Percentiles rank a stretch among this genome's conserved stretches.
These are phyloP conservation scores for Rusavskia elegans DNA, from an alignment of 495 filamentous ascomycete species.

Conservation along the genomic window DNA sequence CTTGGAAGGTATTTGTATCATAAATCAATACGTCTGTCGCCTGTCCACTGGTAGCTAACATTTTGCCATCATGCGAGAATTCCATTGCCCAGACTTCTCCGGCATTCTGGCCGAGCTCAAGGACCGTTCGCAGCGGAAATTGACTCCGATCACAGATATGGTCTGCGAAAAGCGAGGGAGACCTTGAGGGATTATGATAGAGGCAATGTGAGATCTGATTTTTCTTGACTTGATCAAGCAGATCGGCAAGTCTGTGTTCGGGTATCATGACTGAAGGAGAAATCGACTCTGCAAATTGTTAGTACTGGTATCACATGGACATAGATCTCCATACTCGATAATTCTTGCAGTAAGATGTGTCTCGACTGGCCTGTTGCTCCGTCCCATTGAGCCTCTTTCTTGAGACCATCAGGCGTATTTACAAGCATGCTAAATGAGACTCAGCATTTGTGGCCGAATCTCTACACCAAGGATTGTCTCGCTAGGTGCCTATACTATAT, in stretches of 20 bases:
- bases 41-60: slow-evolving; percentile 65
- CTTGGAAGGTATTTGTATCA: slow-evolving; percentile 52
- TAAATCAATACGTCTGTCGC: slow-evolving; percentile 68
- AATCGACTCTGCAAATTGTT: slow-evolving; percentile 48
- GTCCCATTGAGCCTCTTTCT: slow-evolving; percentile 73
- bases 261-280: slow-evolving; percentile 98
- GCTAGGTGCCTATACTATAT: neutral
- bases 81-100: slow-evolving; percentile 83
- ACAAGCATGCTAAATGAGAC: neutral
- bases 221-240: slow-evolving; percentile 71
- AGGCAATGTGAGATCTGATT: slow-evolving; percentile 68
- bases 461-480: too few species aligned
- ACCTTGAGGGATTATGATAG: slow-evolving; percentile 68
- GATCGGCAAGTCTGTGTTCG: slow-evolving; percentile 69
- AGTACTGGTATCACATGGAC: neutral
- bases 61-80: slow-evolving; percentile 81
- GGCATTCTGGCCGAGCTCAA: slow-evolving; percentile 55
- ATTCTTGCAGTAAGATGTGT: slow-evolving; percentile 54
- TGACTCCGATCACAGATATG: slow-evolving; percentile 67
- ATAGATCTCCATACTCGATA: slow-evolving; percentile 51
- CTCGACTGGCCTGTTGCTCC: slow-evolving; percentile 69
- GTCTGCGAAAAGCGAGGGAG: slow-evolving; percentile 78
- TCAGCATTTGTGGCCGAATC: neutral
- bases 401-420: slow-evolving; percentile 46
- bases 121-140: slow-evolving; percentile 53